These are phyloP conservation scores for Xylaria acuta DNA, from an alignment of 495 filamentous ascomycete species.

Conservation along the genomic window DNA sequence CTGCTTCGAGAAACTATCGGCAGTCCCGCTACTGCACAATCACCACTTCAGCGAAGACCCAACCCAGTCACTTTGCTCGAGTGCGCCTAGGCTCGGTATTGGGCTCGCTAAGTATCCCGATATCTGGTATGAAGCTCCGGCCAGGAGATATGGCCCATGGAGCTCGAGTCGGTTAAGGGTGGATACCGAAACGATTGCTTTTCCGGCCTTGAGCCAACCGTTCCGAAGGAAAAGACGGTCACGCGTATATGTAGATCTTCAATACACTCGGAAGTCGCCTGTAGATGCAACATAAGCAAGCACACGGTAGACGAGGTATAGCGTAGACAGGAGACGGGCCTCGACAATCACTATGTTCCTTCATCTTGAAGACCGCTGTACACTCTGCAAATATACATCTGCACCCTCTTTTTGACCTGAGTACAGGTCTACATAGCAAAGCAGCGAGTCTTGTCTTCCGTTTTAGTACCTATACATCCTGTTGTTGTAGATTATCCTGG, in stretches of 20 bases:
- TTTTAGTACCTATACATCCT: not conserved
- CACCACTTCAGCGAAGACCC: constrained; percentile 49
- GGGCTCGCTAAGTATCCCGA: constrained; percentile 43
- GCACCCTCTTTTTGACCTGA: not conserved
- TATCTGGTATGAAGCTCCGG: constrained; percentile 47
- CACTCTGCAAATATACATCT: not conserved
- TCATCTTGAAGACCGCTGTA: not conserved
- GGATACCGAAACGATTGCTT: constrained; percentile 36
- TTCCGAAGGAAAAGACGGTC: constrained; percentile 30
- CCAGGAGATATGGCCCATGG: constrained; percentile 44
- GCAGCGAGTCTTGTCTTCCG: not conserved
- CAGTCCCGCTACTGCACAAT: constrained; percentile 48
- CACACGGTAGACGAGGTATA: not conserved
- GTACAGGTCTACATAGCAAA: not conserved
- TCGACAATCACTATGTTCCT: not conserved
- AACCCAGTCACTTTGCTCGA: constrained; percentile 41
- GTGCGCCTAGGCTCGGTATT: constrained; percentile 48
- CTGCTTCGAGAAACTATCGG: constrained; percentile 47
- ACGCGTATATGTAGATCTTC: not conserved
- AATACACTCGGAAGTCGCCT: constrained; percentile 6
- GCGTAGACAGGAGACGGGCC: not conserved
- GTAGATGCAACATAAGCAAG: not conserved
- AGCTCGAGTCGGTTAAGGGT: constrained; percentile 43
- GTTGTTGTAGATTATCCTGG: not conserved
- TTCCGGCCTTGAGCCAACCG: constrained; percentile 11